Evolutionary conservation across 1,139 yeast genomes (phyloP), one percentile per base, ranked within the genome.

Genomic region (Pichiaceae sp.): DNA sequence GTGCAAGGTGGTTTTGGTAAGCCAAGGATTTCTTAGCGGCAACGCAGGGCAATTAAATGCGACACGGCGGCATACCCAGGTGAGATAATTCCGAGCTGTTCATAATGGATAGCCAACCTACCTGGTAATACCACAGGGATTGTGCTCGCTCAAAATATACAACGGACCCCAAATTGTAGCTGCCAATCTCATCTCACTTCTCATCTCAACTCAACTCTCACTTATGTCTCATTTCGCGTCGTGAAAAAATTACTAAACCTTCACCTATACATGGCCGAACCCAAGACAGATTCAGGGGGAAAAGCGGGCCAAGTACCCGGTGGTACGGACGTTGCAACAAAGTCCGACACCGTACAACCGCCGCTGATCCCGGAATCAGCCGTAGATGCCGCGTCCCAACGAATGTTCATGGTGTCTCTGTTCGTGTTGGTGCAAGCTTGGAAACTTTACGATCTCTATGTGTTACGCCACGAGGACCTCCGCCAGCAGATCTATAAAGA

Each of bases 321-420:
- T 11, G 11, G 11, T 21, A 21, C 24, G 7, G 7, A 7, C 7
- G 24, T 7, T 7, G 24, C 24, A 11, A 11, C 11, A 11, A 21
- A 7, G 24, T 21, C 24, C 7, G 11, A 21, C 9, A 7, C 24
- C 11, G 24, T 21, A 21, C 9, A 21, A 21, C 11, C 35, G 4
- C 70, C 75, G 3, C 57, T 78, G 37, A 72, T 80, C 35, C 77
- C 85, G 1, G 60, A 72, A 3, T 60, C 66, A 7, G 59, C 77
- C 1, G 56, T 89, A 23, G 95, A 87, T 48, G 74, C 74, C n/a
- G 86, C 84, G n/a, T 79, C 81, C 19, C 97, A 91, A 57, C 63
- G 96, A 45, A 58, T 76, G 33, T 68, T 83, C 38, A 69, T 78
- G 6, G 59, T 78, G 18, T 72, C 85, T 3, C 44, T 83, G n/a